phyloP scores from a whole-genome alignment of 306 rosid species.

The Gillenia trifoliata region DNA sequence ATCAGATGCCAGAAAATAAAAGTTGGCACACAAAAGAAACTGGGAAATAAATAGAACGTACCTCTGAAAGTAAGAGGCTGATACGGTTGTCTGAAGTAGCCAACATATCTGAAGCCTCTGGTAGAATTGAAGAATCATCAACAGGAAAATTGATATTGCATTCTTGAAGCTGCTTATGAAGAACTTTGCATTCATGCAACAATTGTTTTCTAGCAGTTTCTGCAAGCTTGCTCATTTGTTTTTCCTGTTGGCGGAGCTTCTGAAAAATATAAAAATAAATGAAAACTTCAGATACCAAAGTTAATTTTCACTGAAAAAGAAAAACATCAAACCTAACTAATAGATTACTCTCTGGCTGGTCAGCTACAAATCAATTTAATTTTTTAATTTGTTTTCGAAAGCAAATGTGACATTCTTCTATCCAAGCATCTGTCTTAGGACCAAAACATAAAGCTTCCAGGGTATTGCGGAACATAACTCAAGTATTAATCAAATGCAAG shows the following conservation, averaged over 20 bases:
- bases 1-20: neutral
- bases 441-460: neutral
- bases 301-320: too few species aligned
- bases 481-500: neutral
- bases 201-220: conserved; percentile 45
- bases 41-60: conserved; percentile 23
- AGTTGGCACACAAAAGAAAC: neutral
- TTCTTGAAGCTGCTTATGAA: conserved; percentile 59
- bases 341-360: conserved; percentile 5
- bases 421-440: neutral
- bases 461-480: neutral
- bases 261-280: conserved; percentile 15
- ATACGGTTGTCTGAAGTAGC: conserved; percentile 59
- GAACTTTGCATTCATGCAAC: conserved; percentile 54
- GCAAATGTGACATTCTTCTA: neutral
- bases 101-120: conserved; percentile 50
- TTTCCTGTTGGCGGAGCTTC: conserved; percentile 56
- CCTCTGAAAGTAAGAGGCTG: conserved; percentile 62
- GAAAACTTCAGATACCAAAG: too few species aligned
- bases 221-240: conserved; percentile 49
- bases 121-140: conserved; percentile 41
- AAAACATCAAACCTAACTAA: conserved; percentile 17
- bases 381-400: too few species aligned
- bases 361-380: neutral
- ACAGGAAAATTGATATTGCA: conserved; percentile 47